Conservation (phyloP, 108 stramenopile genomes). For the Cyclostephanos invisitatus region DNA sequence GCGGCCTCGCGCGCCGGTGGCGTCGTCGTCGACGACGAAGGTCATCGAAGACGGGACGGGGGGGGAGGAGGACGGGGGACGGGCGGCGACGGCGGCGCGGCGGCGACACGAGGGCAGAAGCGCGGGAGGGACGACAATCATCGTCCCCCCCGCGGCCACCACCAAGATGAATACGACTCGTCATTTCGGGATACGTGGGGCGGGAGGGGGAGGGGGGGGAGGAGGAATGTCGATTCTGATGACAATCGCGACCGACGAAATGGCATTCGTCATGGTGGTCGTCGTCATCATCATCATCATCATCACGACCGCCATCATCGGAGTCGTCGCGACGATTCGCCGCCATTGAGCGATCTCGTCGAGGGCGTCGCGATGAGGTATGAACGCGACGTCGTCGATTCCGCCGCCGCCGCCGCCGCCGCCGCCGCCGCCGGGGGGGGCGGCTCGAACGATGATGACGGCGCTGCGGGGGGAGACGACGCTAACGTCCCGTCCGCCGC, state of each 20-base stretch:
- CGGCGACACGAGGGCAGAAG: too few species aligned
- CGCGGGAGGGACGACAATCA: neutral
- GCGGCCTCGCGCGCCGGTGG: conserved; percentile 45
- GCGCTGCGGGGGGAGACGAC: neutral
- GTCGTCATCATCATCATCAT: neutral
- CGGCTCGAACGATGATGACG: neutral
- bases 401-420: neutral
- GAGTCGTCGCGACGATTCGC: conserved; percentile 1
- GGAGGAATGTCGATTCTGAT: too few species aligned
- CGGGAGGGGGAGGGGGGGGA: conserved; percentile 18
- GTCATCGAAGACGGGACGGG: neutral
- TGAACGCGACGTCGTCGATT: conserved; percentile 5
- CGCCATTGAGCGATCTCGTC: neutral
- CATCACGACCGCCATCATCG: too few species aligned
- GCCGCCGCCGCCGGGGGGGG: neutral
- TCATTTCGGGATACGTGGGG: conserved; percentile 9
- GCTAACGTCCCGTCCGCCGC: neutral
- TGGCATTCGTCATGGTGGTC: conserved; percentile 7
- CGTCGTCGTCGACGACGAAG: neutral
- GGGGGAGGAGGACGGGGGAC: conserved; percentile 3
- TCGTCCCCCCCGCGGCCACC: conserved; percentile 11
- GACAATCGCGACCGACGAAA: conserved; percentile 14
- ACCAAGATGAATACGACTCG: conserved; percentile 5
- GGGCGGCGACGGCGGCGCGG: conserved; percentile 32
- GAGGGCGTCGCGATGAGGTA: neutral